Percentiles rank a stretch among this genome's conserved stretches.
Conservation (phyloP, 306 rosid species). For the Fagus crenata region DNA sequence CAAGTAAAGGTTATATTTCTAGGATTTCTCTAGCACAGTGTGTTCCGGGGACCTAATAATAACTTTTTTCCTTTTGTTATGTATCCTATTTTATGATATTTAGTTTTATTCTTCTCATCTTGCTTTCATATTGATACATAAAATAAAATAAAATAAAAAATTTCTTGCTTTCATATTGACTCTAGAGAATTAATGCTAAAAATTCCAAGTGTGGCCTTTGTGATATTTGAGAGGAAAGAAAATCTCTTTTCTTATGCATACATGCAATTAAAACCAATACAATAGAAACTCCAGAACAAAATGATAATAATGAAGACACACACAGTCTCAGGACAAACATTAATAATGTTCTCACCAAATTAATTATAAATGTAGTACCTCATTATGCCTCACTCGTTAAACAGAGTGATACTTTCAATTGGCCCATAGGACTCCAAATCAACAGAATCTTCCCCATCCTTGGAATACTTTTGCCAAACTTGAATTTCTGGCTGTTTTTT, state of each 20-base stretch:
- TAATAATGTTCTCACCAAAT: no score
- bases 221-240: background rate
- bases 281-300: background rate
- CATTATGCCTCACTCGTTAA: constrained; percentile 67
- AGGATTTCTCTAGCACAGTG: background rate
- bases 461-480: constrained; percentile 70
- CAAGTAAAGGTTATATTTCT: background rate
- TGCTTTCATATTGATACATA: no score
- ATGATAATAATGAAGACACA: background rate
- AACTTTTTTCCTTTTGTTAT: background rate
- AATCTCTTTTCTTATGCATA: background rate
- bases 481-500: constrained; percentile 66
- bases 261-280: background rate
- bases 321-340: background rate
- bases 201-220: no score
- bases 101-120: no score
- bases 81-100: background rate
- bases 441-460: constrained; percentile 47
- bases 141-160: no score
- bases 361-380: constrained; percentile 48
- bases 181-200: no score
- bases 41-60: no score
- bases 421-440: constrained; percentile 73
- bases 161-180: no score
- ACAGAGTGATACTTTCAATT: constrained; percentile 46